Evolutionary conservation across 23 red algal species (phyloP), one percentile per base, ranked within the genome.

Genomic region (Gracilariopsis chorda): DNA sequence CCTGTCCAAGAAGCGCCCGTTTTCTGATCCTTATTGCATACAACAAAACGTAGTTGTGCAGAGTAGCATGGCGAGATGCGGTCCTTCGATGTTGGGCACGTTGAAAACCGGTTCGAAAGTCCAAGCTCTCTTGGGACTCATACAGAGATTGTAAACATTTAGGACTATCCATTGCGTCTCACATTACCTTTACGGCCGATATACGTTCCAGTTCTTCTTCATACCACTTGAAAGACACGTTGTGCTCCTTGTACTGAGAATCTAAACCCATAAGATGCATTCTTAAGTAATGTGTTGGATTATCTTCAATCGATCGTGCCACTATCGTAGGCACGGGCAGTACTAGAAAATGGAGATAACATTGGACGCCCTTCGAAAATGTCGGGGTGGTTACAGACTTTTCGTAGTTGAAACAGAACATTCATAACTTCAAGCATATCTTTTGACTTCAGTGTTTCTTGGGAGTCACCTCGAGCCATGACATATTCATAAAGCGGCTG

Each of bases 311-410:
- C 23, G 29, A 19, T 52, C 65, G n/a, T 7, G 51, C 45, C 11
- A 87, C 70, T 40, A 77, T 36, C 19, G 47, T 30, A 9, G 90
- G 90, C 41, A 93, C 63, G 17, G 28, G 82, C 46, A 39, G 27
- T 23, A 19, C 40, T 83, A 25, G 59, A 19, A 35, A 93, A 80
- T n/a, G 91, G 92, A n/a, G 71, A 78, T 13, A 84, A 45, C 36
- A 94, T 98, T 21, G 72, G 94, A 58, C 94, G 86, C n/a, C 87
- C 87, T 74, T 94, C 92, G 77, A 98, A 98, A 36, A 98, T 28
- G 56, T 94, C 92, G 1, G 95, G 95, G 63, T 98, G 95, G 58
- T 98, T 98, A 55, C 95, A 98, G 8, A 98, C 95, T 75, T 98
- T 98, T 73, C 95, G 90, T 76, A 98, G 71, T 73, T 98, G 95